Conservation (phyloP, 2,329 filamentous ascomycete genomes). For the Calonectria leucothoes region DNA sequence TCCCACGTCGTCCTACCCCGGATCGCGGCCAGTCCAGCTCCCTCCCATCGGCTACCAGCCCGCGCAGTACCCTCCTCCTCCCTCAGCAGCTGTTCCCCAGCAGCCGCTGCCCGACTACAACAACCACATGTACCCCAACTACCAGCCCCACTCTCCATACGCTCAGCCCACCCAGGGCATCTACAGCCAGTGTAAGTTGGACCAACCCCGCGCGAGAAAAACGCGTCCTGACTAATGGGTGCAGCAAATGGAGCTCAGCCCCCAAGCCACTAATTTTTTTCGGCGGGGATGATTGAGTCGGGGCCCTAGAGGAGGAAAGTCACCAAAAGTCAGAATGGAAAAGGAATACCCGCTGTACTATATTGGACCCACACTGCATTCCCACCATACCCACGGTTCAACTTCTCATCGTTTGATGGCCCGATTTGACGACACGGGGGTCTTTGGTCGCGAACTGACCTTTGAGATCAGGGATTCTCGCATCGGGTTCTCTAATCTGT, state of each 20-base stretch:
- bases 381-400: slow-evolving; percentile 7
- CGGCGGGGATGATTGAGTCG: slow-evolving; percentile 27
- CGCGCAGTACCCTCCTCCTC: slow-evolving; percentile 74
- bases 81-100: slow-evolving; percentile 62
- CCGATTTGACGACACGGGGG: background rate
- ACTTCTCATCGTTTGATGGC: slow-evolving; percentile 12
- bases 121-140: slow-evolving; percentile 67
- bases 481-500: background rate
- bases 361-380: slow-evolving; percentile 34
- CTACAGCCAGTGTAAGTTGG: slow-evolving; percentile 67
- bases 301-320: slow-evolving; percentile 42
- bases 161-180: slow-evolving; percentile 67
- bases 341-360: slow-evolving; percentile 43
- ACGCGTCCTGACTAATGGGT: background rate
- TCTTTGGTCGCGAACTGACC: background rate
- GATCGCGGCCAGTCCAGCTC: slow-evolving; percentile 71
- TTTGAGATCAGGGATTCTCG: background rate
- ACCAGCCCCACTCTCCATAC: slow-evolving; percentile 70
- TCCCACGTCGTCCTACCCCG: slow-evolving; percentile 65
- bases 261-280: slow-evolving; percentile 45
- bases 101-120: slow-evolving; percentile 68
- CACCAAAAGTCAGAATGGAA: slow-evolving; percentile 43
- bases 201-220: background rate
- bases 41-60: slow-evolving; percentile 82
- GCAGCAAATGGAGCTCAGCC: slow-evolving; percentile 47